Evolutionary conservation across 2,329 filamentous ascomycete species (phyloP), one percentile per base, ranked within the genome.

Genomic region (Curvularia spicifera): DNA sequence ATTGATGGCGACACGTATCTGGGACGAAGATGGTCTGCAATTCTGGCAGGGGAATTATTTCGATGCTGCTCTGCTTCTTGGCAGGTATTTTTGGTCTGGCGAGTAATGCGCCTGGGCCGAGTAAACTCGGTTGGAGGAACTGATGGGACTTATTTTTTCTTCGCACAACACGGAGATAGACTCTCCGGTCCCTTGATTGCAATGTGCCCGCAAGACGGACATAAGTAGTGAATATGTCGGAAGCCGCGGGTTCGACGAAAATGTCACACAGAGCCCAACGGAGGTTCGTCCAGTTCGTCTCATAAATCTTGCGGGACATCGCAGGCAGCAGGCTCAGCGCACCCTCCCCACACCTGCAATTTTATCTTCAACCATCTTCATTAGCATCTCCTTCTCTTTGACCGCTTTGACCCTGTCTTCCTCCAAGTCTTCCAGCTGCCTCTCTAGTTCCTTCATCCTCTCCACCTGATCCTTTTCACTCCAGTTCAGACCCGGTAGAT

Each of bases 401-500:
- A 80, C 76, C 37, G 80, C 80, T 58, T 71, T 63, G 51, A 70
- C 53, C 51, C 79, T 68, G 71, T 81, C 76, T 20, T 59, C 68
- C 63, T 82, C 80, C 22, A 80, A 67, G 37, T 76, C 74, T 40
- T 77, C 72, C 60, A 83, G 51, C 64, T 81, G 74, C 40, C 60
- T 66, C 68, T 82, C 79, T 59, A 83, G 60, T 64, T 78, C 78
- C 50, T 72, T 68, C 72, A 83, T 81, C 50, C 85, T 84, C 64
- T 84, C 82, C 71, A 90, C 84, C 76, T 96, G 91, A 70, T 93
- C 89, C 61, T 85, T 82, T 74, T 94, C 90, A 70, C 89, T 94
- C 61, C 88, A 91, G 44, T 91, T 89, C 22, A 95, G 80, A 0
- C 91, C 91, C 0, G 91, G 91, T 2, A 96, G 81, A 22, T 84